Percentiles rank a stretch among this genome's conserved stretches.
These are phyloP conservation scores for Curvularia sp. DNA, from an alignment of 2,329 filamentous ascomycete species.

Conservation along the genomic window DNA sequence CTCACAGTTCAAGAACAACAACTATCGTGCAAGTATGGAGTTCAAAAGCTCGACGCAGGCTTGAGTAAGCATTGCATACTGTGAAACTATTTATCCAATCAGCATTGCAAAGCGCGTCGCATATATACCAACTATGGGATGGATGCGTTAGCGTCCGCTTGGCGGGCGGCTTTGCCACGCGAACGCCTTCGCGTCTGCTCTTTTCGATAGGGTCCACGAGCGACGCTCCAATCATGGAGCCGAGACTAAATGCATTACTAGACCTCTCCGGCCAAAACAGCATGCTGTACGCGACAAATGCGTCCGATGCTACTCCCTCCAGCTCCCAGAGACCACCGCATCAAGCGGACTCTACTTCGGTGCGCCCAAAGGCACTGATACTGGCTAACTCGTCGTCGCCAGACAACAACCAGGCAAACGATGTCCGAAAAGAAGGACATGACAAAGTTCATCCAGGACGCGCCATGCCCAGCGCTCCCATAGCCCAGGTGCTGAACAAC, in stretches of 20 bases:
- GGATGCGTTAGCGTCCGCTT: slow-evolving; percentile 14
- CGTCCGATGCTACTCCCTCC: slow-evolving; percentile 2
- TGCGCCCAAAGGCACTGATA: slow-evolving; percentile 15
- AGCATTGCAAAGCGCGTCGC: neutral
- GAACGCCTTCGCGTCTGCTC: slow-evolving; percentile 12
- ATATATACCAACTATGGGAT: slow-evolving; percentile 1
- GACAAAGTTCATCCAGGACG: slow-evolving; percentile 9
- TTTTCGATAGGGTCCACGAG: slow-evolving; percentile 15
- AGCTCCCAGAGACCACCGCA: slow-evolving; percentile 9
- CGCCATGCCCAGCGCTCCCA: slow-evolving; percentile 39
- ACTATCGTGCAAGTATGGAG: neutral
- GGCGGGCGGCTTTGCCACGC: slow-evolving; percentile 11
- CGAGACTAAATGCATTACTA: slow-evolving; percentile 15
- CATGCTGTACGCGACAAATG: slow-evolving; percentile 4
- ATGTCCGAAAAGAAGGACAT: slow-evolving; percentile 9
- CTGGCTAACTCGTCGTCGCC: slow-evolving; percentile 8
- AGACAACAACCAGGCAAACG: slow-evolving; percentile 10
- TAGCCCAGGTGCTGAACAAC: slow-evolving; percentile 47
- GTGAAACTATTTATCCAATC: neutral
- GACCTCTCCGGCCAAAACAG: slow-evolving; percentile 13
- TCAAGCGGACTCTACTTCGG: slow-evolving; percentile 9
- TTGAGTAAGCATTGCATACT: neutral
- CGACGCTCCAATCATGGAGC: slow-evolving; percentile 19
- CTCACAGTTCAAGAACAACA: neutral
- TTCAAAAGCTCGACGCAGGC: neutral